Percentiles rank a stretch among this genome's conserved stretches.
These are phyloP conservation scores for Pythium sp. DNA, from an alignment of 352 stramenopile genomes.

Conservation along the genomic window DNA sequence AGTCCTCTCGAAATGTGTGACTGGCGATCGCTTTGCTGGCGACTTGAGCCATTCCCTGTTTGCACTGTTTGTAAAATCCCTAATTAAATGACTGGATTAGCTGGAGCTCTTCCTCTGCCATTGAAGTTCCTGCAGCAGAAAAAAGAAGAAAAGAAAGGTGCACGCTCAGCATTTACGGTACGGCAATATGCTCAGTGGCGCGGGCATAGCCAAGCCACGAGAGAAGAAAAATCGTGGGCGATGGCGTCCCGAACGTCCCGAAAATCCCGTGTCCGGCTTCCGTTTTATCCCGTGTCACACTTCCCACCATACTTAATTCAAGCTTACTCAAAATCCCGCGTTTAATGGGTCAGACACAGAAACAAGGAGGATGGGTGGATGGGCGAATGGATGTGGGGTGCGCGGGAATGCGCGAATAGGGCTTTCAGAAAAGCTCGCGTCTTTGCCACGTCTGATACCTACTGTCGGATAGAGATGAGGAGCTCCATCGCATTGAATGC, in stretches of 20 bases:
- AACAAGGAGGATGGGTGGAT: neutral
- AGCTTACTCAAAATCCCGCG: neutral
- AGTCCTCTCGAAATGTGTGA: neutral
- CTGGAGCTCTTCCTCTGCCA: neutral
- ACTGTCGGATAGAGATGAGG: neutral
- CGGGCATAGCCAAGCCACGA: neutral
- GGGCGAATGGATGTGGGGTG: neutral
- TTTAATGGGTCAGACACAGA: neutral
- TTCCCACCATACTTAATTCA: neutral
- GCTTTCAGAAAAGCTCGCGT: neutral
- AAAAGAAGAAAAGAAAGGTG: constrained; percentile 5
- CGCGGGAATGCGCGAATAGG: constrained; percentile 7
- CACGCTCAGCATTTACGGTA: neutral
- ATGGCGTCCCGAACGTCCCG: neutral
- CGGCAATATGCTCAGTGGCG: neutral
- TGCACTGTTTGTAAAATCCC: too few species aligned
- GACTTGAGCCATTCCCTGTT: too few species aligned
- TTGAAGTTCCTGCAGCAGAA: constrained; percentile 8
- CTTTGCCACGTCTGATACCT: constrained; percentile 6
- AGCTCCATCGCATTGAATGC: constrained; percentile 6
- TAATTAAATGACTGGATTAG: neutral
- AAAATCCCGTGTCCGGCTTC: neutral
- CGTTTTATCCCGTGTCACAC: neutral
- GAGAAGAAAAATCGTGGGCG: neutral
- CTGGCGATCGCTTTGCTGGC: neutral